These are phyloP conservation scores for Papilionanthe hybrid DNA, from an alignment of 116 monocot genomes.

Conservation along the genomic window DNA sequence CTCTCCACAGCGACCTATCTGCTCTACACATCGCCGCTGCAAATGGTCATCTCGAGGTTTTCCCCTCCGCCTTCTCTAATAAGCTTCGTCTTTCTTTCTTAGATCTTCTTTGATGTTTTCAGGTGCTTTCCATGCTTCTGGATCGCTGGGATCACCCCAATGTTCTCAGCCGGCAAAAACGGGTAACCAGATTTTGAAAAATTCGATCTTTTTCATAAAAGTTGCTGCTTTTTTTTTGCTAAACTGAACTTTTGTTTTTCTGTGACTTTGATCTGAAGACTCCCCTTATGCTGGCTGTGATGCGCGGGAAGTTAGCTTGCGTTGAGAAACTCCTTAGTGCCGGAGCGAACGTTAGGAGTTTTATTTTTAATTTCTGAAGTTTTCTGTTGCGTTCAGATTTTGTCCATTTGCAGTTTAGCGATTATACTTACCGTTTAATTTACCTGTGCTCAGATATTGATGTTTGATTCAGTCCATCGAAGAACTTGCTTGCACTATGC, in stretches of 20 bases:
- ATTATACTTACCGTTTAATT: background rate
- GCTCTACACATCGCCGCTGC: conserved; percentile 77
- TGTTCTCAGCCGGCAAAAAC: conserved; percentile 24
- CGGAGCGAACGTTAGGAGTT: conserved; percentile 47
- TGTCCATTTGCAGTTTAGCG: background rate
- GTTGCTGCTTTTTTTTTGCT: background rate
- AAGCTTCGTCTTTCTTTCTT: background rate
- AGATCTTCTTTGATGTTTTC: background rate
- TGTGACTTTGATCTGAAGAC: conserved; percentile 27
- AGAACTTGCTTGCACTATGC: conserved; percentile 86
- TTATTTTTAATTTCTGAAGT: background rate
- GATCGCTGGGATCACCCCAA: conserved; percentile 18
- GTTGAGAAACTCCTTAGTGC: conserved; percentile 60
- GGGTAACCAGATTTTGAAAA: background rate
- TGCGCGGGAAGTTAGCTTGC: conserved; percentile 68
- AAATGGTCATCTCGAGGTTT: conserved; percentile 62
- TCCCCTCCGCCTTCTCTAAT: background rate
- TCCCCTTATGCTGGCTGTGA: conserved; percentile 76
- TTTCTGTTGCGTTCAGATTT: no score
- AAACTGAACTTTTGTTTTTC: background rate
- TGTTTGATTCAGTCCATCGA: conserved; percentile 69
- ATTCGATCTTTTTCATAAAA: background rate
- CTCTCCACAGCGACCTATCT: conserved; percentile 60
- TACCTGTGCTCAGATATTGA: conserved; percentile 50
- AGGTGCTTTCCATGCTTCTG: conserved; percentile 35